Evolutionary conservation across 352 stramenopile species (phyloP).

Genomic region (Poterioochromonas sp.): DNA sequence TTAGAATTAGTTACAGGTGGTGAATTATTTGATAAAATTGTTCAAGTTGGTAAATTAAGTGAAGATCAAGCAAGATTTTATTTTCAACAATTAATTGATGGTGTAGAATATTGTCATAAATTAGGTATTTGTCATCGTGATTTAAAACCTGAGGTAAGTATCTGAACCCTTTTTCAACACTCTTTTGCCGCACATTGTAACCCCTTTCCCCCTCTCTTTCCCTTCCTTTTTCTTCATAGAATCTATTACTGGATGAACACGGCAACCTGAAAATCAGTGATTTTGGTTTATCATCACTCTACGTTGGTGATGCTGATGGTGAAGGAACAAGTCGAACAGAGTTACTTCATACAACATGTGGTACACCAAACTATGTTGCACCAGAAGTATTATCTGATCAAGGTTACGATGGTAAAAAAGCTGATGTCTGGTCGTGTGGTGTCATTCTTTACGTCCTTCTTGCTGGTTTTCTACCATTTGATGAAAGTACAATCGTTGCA

Average conservation of each 20-base stretch:
- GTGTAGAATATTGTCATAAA: constrained; percentile 87
- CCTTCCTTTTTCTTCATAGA: constrained; percentile 59
- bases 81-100: constrained; percentile 93
- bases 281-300: constrained; percentile 91
- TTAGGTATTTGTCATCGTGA: constrained; percentile 96
- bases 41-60: constrained; percentile 79
- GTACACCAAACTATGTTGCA: constrained; percentile 82
- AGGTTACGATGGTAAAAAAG: constrained; percentile 82
- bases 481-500: constrained; percentile 84
- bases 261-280: constrained; percentile 97
- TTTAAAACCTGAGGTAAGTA: constrained; percentile 82
- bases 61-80: constrained; percentile 94
- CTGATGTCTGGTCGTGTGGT: constrained; percentile 92
- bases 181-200: too few species aligned
- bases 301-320: constrained; percentile 64
- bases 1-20: constrained; percentile 62
- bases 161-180: constrained; percentile 26
- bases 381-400: constrained; percentile 79
- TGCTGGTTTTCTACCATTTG: constrained; percentile 77
- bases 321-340: constrained; percentile 61
- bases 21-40: constrained; percentile 97
- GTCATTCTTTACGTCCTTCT: constrained; percentile 95
- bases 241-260: constrained; percentile 87
- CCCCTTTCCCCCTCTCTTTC: too few species aligned
- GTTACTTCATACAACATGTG: constrained; percentile 93